These are phyloP conservation scores for Suaeda aralocaspica DNA, from an alignment of 148 eudicot species.

Conservation along the genomic window DNA sequence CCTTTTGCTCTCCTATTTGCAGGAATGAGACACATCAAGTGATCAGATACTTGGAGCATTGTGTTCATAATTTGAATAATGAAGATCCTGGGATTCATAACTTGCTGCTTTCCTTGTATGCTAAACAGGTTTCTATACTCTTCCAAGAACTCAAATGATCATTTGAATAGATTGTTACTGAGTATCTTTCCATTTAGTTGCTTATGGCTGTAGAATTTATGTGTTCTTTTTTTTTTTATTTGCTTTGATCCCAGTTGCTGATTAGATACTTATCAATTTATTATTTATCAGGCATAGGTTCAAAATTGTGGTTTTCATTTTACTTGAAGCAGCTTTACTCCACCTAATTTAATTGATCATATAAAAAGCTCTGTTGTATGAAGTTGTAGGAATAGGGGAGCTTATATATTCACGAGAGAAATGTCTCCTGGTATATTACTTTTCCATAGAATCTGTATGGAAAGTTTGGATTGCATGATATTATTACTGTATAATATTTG, in stretches of 20 bases:
- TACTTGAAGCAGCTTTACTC: background rate
- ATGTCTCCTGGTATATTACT: background rate
- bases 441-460: too few relatives aligned
- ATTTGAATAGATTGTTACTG: background rate
- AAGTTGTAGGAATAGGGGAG: background rate
- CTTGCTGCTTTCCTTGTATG: conserved; percentile 85
- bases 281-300: background rate
- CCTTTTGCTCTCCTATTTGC: conserved; percentile 23
- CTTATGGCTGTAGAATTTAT: background rate
- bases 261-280: background rate
- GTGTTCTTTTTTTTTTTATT: background rate
- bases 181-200: background rate
- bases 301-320: background rate
- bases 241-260: background rate
- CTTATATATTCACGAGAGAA: background rate
- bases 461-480: too few relatives aligned
- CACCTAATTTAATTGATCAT: background rate
- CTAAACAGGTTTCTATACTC: conserved; percentile 67
- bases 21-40: conserved; percentile 99
- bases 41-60: conserved; percentile 86
- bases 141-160: conserved; percentile 1
- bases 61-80: conserved; percentile 82
- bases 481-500: too few relatives aligned
- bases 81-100: conserved; percentile 99
- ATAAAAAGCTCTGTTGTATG: background rate